Base-by-base conservation (phyloP, 345 rosid species). In the Microthlaspi erraticum region DNA sequence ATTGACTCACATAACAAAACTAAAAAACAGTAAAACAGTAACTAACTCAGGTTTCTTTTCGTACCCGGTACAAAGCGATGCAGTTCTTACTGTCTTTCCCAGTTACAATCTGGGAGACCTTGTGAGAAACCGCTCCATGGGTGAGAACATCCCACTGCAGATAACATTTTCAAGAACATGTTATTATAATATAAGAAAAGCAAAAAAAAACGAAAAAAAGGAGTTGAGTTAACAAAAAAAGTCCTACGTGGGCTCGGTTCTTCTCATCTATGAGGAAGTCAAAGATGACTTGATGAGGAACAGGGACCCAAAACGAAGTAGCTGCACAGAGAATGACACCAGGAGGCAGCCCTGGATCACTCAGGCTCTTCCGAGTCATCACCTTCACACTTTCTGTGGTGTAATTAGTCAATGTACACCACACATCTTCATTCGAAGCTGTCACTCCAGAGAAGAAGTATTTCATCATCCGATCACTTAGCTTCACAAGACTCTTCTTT, bases 251-350 rank as follows among this genome's bases (percentile, higher is more conserved):
- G 42, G 13, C 70, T 55, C 98, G 84, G 7, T 87, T 82, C 49
- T 79, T 82, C 66, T 90, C 97, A 32, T 95, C 94, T 0, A 96
- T 84, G 19, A 95, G 91, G 75, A 87, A 95, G 70, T 92, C 90
- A 19, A 95, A 90, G 57, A 90, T 84, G 19, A 72, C 66, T 17
- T 81, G 81, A 0, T 89, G 97, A 1, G 90, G 70, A 59, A 80
- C 91, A 6, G 97, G 94, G 59, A 92, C 78, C 99, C 99, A 95
- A 70, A 92, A 92, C 12, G 99, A 95, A 78, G 98, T 85, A 7
- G 96, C 91, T 32, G 93, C 98, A 66, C 89, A 86, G 8, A 95
- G 81, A 39, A 90, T 89, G 73, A 86, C 78, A 11, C 98, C 97
- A 0, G 88, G 88, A 29, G 98, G 97, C 68, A 86, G 80, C 32